phyloP scores from a whole-genome alignment of 2,329 filamentous ascomycete species.

The Neopestalotiopsis sp. region DNA sequence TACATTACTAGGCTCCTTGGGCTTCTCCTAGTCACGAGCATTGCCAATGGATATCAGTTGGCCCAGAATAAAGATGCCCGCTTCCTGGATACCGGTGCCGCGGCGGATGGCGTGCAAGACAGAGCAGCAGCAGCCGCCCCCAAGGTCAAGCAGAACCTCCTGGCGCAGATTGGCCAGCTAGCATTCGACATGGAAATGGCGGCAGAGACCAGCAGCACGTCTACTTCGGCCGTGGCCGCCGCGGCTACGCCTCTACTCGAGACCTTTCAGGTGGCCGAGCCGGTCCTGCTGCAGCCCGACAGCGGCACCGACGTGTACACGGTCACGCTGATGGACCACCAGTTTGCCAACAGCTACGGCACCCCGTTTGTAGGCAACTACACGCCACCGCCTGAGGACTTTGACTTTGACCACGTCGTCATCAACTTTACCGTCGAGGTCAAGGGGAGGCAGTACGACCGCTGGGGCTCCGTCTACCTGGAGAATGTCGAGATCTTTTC shows the following conservation, averaged over 20 bases:
- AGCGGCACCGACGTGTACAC: constrained; percentile 34
- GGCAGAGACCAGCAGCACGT: background rate
- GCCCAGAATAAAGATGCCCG: constrained; percentile 5
- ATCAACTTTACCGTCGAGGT: constrained; percentile 80
- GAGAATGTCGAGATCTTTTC: constrained; percentile 82
- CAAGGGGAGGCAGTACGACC: constrained; percentile 76
- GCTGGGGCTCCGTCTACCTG: constrained; percentile 77
- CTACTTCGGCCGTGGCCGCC: constrained; percentile 1
- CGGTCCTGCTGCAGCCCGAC: background rate
- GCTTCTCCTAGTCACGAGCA: background rate
- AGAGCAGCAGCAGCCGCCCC: background rate
- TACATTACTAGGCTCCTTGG: background rate
- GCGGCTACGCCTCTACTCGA: constrained; percentile 5
- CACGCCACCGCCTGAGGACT: constrained; percentile 57
- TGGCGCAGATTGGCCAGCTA: constrained; percentile 15
- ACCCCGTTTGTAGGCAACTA: constrained; percentile 73
- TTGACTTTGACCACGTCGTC: constrained; percentile 74
- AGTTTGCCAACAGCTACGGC: constrained; percentile 77
- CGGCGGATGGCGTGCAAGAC: too few relatives aligned
- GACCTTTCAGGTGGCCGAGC: constrained; percentile 16
- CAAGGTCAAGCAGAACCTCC: background rate
- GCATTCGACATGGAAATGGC: constrained; percentile 10
- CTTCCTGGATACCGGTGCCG: background rate
- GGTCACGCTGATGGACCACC: constrained; percentile 70
- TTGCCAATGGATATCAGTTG: background rate